These are phyloP conservation scores for Venustampulla echinocandica DNA, from an alignment of 495 filamentous ascomycete species.

Conservation along the genomic window DNA sequence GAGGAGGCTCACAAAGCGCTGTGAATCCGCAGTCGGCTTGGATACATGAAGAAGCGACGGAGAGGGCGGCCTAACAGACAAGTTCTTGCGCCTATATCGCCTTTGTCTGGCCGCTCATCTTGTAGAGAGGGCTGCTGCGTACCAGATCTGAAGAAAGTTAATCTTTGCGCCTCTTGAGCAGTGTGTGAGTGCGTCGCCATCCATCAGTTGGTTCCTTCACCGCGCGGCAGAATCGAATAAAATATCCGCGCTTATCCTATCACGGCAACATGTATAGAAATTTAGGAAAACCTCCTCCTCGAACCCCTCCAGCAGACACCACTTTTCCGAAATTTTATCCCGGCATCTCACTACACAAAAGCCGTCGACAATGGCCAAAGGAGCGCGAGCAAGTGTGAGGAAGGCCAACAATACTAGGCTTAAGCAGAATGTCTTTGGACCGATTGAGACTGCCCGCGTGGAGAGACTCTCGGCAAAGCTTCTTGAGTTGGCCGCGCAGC, in stretches of 20 bases:
- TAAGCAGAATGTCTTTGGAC: constrained; percentile 70
- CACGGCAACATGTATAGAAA: too few relatives aligned
- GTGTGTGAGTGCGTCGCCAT: too few relatives aligned
- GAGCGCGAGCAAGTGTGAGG: constrained; percentile 58
- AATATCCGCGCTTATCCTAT: too few relatives aligned
- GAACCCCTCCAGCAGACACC: not conserved
- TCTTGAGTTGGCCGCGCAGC: constrained; percentile 61
- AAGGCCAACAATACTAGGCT: constrained; percentile 73
- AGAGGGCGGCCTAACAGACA: not conserved
- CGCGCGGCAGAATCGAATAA: too few relatives aligned
- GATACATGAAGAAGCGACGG: constrained; percentile 6
- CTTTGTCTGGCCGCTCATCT: not conserved
- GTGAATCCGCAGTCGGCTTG: not conserved
- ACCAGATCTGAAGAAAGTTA: too few relatives aligned
- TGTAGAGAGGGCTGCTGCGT: too few relatives aligned
- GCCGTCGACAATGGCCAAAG: constrained; percentile 67
- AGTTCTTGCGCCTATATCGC: not conserved
- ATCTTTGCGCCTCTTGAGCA: too few relatives aligned
- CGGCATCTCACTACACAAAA: not conserved
- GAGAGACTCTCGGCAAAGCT: constrained; percentile 75
- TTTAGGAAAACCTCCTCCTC: too few relatives aligned
- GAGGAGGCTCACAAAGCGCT: not conserved
- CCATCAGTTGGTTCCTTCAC: too few relatives aligned
- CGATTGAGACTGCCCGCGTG: constrained; percentile 63
- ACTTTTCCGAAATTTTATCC: not conserved